These are phyloP conservation scores for Poteriospumella lacustris DNA, from an alignment of 108 stramenopile species.

Conservation along the genomic window DNA sequence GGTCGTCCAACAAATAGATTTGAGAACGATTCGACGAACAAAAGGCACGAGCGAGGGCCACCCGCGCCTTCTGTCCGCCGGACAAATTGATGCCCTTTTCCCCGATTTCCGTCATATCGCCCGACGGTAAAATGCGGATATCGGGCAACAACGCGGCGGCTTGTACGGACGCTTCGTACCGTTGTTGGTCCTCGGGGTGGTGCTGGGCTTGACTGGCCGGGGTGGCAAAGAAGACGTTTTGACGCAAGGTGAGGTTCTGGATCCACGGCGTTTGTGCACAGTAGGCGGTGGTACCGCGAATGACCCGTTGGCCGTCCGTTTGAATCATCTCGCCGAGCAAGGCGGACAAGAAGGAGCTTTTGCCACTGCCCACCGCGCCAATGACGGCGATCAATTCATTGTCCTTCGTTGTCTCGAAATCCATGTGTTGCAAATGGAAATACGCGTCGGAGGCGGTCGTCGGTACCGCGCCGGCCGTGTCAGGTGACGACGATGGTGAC, in stretches of 20 bases:
- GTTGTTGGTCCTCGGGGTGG: neutral
- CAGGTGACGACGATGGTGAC: no score
- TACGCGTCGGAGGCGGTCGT: no score
- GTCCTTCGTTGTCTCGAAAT: neutral
- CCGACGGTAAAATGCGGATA: neutral
- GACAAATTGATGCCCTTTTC: constrained; percentile 23
- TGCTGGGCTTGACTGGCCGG: neutral
- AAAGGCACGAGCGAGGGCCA: neutral
- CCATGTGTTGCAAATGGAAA: no score
- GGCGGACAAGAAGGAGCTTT: constrained; percentile 18
- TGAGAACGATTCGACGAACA: neutral
- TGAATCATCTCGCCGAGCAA: constrained; percentile 1
- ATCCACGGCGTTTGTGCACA: constrained; percentile 29
- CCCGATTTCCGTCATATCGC: constrained; percentile 17
- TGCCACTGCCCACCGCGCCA: constrained; percentile 17
- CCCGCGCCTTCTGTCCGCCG: constrained; percentile 23
- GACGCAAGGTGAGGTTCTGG: constrained; percentile 1
- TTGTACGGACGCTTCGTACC: neutral
- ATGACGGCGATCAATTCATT: constrained; percentile 19
- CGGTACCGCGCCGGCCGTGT: no score
- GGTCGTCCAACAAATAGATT: constrained; percentile 13
- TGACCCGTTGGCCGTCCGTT: neutral
- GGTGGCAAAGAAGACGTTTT: constrained; percentile 3
- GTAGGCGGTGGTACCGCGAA: neutral
- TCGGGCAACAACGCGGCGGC: constrained; percentile 9